Evolutionary conservation across 2,329 filamentous ascomycete species (phyloP).

Genomic region (Malbranchea cinnamomea): DNA sequence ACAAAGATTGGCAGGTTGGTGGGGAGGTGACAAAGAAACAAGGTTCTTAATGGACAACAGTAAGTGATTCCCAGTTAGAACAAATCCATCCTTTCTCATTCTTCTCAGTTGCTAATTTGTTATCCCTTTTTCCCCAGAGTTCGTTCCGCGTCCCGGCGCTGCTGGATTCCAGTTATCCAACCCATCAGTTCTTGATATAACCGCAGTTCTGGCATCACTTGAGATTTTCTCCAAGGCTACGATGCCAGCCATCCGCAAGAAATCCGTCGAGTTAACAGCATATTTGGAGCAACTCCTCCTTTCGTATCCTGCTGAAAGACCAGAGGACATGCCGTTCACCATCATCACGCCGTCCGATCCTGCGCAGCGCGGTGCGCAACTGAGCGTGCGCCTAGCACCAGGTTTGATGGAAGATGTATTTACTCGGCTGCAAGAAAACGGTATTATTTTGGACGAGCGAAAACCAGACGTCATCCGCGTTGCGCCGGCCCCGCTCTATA

Average conservation of each 20-base stretch:
- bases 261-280: constrained; percentile 57
- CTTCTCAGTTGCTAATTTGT: background rate
- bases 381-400: constrained; percentile 55
- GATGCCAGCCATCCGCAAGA: constrained; percentile 53
- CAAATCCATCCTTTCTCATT: no score
- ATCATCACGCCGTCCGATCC: constrained; percentile 59
- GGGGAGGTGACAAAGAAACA: constrained; percentile 61
- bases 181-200: constrained; percentile 63
- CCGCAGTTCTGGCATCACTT: constrained; percentile 56
- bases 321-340: constrained; percentile 32
- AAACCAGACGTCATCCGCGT: constrained; percentile 75
- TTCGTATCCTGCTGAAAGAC: constrained; percentile 14
- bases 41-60: constrained; percentile 72
- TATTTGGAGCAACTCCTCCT: constrained; percentile 59
- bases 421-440: constrained; percentile 47
- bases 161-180: constrained; percentile 77
- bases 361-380: constrained; percentile 56
- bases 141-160: constrained; percentile 63
- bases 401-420: constrained; percentile 58
- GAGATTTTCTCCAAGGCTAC: constrained; percentile 58
- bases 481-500: constrained; percentile 73
- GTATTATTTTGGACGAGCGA: constrained; percentile 67
- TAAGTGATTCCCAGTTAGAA: constrained; percentile 14
- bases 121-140: constrained; percentile 28
- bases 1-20: constrained; percentile 68